A percentile compares a stretch with the other conserved stretches of the same genome.
Conservation (phyloP, 345 rosid genomes). For the Microcos paniculata region DNA sequence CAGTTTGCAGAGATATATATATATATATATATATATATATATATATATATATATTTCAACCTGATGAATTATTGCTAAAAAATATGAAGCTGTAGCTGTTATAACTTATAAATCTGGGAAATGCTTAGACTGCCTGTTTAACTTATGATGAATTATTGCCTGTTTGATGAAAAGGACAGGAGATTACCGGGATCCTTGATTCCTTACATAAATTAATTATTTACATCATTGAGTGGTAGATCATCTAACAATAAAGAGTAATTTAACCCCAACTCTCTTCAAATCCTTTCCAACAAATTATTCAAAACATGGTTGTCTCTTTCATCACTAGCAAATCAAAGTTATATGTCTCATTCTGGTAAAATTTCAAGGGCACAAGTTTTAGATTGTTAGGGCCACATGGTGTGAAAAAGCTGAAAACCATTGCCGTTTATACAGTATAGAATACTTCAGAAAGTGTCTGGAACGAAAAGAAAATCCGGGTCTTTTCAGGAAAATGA, state of each 20-base stretch:
- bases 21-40: too few species aligned
- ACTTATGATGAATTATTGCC: too few species aligned
- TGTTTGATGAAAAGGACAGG: neutral
- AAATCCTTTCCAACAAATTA: neutral
- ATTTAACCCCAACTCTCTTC: neutral
- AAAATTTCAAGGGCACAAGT: slow-evolving; percentile 12
- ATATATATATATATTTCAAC: neutral
- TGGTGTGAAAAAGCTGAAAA: neutral
- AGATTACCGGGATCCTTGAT: neutral
- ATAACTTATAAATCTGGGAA: neutral
- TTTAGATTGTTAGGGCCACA: neutral
- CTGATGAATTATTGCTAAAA: neutral
- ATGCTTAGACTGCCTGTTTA: neutral
- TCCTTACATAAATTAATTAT: neutral
- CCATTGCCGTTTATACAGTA: neutral
- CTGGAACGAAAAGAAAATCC: neutral
- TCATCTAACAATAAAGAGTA: neutral
- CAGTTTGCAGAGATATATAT: neutral
- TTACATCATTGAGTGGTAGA: neutral
- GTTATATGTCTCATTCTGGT: neutral
- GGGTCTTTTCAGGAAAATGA: neutral
- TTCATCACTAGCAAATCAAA: neutral
- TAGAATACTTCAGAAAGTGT: neutral
- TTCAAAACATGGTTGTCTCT: neutral
- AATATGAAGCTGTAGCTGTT: neutral